Base-by-base conservation (phyloP, 2,329 filamentous ascomycete species). In the Botrytis medusae region DNA sequence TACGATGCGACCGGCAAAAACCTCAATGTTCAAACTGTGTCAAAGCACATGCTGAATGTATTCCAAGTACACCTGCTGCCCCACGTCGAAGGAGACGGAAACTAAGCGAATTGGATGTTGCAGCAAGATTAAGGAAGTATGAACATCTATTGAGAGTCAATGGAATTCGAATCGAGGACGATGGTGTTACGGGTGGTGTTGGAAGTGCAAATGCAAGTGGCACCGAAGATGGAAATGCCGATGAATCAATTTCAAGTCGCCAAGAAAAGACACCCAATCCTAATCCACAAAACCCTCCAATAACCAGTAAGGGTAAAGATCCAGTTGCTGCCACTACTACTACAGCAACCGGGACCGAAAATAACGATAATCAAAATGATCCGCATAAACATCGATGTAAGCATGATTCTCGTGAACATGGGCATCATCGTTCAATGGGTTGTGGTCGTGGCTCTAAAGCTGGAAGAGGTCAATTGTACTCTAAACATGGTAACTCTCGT, bases 21-120 rank as follows among this genome's bases (percentile, higher is more conserved):
- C 79, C 79, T 12, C 46, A 67, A 61, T 80, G 79, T 69, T 76
- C 78, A 2, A 80, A 80, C 65, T 81, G 79, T 61, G 72, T 78
- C 54, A 81, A 80, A 74, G 76, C 79, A 48, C 70, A 75, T 59
- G 75, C 75, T 16, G 77, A 78, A 71, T 81, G 79, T 60, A 72
- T 79, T 8, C 74, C 78, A 20, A 78, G 77, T 60, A 74, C 77
- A n/a, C 77, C 78, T 5, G 74, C 73, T n/a, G 74, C 76, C 10
- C 79, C 78, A 20, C 62, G 78, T 29, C 73, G 79, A 18, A 74
- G 78, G 60, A 77, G 75, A 69, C 77, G 76, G 62, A 79, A 79
- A 42, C 69, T 77, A 67, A 73, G 75, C 10, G 79, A 80, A 68
- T 74, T 74, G 32, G 78, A 80, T 72, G 70, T 80, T 18, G 74